These are phyloP conservation scores for Penicillium frequentans DNA, from an alignment of 2,329 filamentous ascomycete species.

Conservation along the genomic window DNA sequence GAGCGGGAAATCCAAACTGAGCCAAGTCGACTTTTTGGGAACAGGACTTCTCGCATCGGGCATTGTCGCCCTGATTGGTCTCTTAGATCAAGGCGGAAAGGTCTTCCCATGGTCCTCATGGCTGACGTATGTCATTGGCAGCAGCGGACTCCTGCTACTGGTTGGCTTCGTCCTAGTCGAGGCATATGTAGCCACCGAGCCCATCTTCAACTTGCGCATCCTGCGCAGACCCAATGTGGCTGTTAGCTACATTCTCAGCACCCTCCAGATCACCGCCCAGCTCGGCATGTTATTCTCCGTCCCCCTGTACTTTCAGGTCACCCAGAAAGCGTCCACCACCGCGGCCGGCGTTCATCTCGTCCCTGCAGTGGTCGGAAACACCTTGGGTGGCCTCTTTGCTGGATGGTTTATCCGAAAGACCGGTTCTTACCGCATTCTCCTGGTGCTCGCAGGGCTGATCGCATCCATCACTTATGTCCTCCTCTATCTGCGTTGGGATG, in stretches of 20 bases:
- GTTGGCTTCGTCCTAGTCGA: slow-evolving; percentile 33
- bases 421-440: slow-evolving; percentile 59
- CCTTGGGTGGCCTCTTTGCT: slow-evolving; percentile 60
- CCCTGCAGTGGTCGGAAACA: slow-evolving; percentile 67
- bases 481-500: slow-evolving; percentile 59
- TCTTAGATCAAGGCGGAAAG: slow-evolving; percentile 52
- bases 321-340: slow-evolving; percentile 57
- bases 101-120: slow-evolving; percentile 34
- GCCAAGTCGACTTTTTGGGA: slow-evolving; percentile 61
- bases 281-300: slow-evolving; percentile 64
- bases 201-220: slow-evolving; percentile 38
- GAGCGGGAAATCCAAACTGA: slow-evolving; percentile 36
- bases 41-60: slow-evolving; percentile 47
- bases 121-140: slow-evolving; percentile 17
- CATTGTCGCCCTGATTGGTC: slow-evolving; percentile 47
- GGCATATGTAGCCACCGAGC: slow-evolving; percentile 31
- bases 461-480: slow-evolving; percentile 54
- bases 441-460: slow-evolving; percentile 52
- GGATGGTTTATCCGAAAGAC: slow-evolving; percentile 60
- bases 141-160: slow-evolving; percentile 12
- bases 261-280: slow-evolving; percentile 59
- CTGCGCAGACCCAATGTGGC: slow-evolving; percentile 31
- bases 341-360: slow-evolving; percentile 62
- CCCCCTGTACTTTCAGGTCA: slow-evolving; percentile 70
- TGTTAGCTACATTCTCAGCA: slow-evolving; percentile 43